Conservation (phyloP, 1,139 yeast species). For the Taphrina sp. region DNA sequence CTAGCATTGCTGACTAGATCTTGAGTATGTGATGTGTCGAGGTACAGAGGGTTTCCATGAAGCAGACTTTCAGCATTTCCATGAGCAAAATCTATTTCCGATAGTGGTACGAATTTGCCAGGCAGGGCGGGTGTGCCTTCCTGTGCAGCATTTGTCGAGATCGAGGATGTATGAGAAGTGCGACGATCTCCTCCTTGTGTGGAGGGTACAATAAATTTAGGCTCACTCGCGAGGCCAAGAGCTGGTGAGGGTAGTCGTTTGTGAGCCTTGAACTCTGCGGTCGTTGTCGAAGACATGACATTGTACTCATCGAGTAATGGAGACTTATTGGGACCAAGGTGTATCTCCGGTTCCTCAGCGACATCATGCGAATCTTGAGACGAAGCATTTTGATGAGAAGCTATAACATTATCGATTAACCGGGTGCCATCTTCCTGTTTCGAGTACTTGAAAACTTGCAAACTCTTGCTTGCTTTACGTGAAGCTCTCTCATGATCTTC, state of each 20-base stretch:
- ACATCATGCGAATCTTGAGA: background rate
- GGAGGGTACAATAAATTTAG: no score
- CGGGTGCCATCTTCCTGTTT: slow-evolving; percentile 1
- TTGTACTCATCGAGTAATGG: slow-evolving; percentile 3
- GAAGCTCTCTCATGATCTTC: slow-evolving; percentile 29
- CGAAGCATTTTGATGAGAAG: background rate
- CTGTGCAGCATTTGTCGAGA: background rate
- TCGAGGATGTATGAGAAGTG: background rate
- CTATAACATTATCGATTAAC: background rate
- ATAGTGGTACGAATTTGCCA: background rate
- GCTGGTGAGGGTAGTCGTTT: slow-evolving; percentile 13
- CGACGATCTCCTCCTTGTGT: no score
- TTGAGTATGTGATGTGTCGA: background rate
- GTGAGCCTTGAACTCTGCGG: slow-evolving; percentile 23
- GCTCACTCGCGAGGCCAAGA: background rate
- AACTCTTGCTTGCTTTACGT: slow-evolving; percentile 29
- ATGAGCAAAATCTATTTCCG: no score
- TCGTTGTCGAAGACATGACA: slow-evolving; percentile 22
- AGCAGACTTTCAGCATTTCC: background rate
- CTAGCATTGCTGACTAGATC: background rate
- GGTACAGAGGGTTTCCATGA: background rate
- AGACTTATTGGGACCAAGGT: slow-evolving; percentile 13
- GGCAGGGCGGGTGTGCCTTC: no score
- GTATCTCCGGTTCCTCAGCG: background rate
- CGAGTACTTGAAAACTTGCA: slow-evolving; percentile 28